These are phyloP conservation scores for Parachlorella kessleri DNA, from an alignment of 139 green algal genomes.

Conservation along the genomic window DNA sequence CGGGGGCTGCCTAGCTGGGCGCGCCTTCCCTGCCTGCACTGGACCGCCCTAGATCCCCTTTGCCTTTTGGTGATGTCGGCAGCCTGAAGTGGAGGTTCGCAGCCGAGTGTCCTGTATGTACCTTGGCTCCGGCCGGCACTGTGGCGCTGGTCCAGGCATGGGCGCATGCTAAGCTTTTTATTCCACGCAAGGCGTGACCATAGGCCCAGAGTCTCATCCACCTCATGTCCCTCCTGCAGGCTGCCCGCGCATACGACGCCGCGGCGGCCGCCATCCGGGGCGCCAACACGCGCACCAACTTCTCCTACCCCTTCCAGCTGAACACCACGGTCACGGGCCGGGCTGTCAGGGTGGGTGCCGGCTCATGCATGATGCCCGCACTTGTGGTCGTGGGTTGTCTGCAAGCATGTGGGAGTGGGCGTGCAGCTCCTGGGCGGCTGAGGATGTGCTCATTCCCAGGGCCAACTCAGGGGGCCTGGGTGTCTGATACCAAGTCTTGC, in stretches of 20 bases:
- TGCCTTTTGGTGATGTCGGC: not conserved
- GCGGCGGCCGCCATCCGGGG: constrained; percentile 77
- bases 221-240: constrained; percentile 37
- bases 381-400: not conserved
- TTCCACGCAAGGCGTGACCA: too few species aligned
- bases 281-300: constrained; percentile 74
- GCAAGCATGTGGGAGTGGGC: too few species aligned
- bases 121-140: not conserved
- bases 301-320: constrained; percentile 57
- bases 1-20: too few species aligned
- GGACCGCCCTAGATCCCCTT: too few species aligned
- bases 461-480: too few species aligned
- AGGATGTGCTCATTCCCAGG: too few species aligned
- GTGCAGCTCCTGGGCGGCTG: too few species aligned
- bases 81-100: not conserved
- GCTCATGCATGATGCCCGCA: not conserved
- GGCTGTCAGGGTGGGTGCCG: not conserved
- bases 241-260: constrained; percentile 80
- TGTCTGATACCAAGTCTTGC: too few species aligned
- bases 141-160: too few species aligned
- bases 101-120: too few species aligned
- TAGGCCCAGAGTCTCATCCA: not conserved
- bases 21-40: too few species aligned
- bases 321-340: constrained; percentile 1
- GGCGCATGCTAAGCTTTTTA: too few species aligned